Evolutionary conservation across 176 grass and related monocot genomes (phyloP).

Genomic region (Triticum timopheevii): DNA sequence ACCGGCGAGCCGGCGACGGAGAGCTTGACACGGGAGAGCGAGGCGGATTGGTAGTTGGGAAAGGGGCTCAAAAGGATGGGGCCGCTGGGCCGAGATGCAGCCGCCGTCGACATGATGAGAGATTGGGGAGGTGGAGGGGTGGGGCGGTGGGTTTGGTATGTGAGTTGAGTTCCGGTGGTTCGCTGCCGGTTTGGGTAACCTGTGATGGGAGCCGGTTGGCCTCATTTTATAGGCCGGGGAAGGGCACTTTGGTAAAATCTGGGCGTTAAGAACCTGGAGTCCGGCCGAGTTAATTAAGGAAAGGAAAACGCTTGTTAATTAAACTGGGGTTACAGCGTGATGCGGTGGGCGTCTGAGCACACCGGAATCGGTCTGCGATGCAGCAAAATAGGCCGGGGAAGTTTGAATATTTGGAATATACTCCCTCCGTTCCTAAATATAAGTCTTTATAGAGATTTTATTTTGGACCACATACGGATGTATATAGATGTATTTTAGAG

Average conservation of each 20-base stretch:
- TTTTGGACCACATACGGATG: too few species aligned
- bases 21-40: slow-evolving; percentile 48
- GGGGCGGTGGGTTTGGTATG: neutral
- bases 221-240: neutral
- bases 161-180: too few species aligned
- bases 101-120: slow-evolving; percentile 27
- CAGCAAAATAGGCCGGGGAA: too few species aligned
- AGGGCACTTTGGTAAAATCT: neutral
- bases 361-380: neutral
- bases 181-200: slow-evolving; percentile 24
- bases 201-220: neutral
- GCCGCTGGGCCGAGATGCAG: slow-evolving; percentile 39
- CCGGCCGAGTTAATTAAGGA: too few species aligned
- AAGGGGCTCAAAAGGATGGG: neutral
- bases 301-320: too few species aligned
- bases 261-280: neutral
- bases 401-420: too few species aligned
- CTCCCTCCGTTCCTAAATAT: too few species aligned
- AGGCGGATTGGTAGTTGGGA: slow-evolving; percentile 41
- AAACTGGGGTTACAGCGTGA: neutral
- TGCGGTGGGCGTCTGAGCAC: neutral
- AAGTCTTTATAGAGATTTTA: too few species aligned
- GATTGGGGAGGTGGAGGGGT: neutral
- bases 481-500: too few species aligned
- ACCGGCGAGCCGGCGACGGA: neutral